A percentile compares a stretch with the other conserved stretches of the same genome.
phyloP scores from a whole-genome alignment of 352 stramenopile species.

The Phytophthora colocasiae region DNA sequence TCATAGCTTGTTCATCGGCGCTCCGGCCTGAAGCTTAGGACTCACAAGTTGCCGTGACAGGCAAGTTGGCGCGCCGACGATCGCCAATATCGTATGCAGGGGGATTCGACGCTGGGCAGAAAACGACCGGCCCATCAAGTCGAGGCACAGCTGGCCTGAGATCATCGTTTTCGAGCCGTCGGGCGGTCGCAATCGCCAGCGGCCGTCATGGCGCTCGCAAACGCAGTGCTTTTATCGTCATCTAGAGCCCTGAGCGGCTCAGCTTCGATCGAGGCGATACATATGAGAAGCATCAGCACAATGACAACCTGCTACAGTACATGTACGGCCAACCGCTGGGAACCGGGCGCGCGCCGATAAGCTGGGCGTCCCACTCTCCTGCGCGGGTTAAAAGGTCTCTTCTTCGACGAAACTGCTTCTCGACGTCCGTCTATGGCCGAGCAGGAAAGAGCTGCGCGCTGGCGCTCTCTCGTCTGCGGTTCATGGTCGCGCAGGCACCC shows the following conservation, averaged over 20 bases:
- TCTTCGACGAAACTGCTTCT: slow-evolving; percentile 51
- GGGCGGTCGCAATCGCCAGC: not conserved
- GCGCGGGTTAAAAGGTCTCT: slow-evolving; percentile 27
- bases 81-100: slow-evolving; percentile 15
- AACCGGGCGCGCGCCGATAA: slow-evolving; percentile 7
- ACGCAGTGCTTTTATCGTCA: not conserved
- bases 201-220: not conserved
- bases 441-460: slow-evolving; percentile 19
- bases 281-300: not conserved
- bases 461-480: slow-evolving; percentile 18
- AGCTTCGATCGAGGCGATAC: not conserved
- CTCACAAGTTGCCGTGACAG: not conserved
- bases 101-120: slow-evolving; percentile 18
- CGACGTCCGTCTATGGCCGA: slow-evolving; percentile 17
- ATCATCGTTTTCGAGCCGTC: slow-evolving; percentile 20
- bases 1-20: too few species aligned
- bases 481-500: slow-evolving; percentile 8
- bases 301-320: too few species aligned
- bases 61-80: not conserved
- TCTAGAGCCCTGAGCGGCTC: slow-evolving; percentile 8
- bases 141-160: not conserved
- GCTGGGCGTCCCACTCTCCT: slow-evolving; percentile 28
- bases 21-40: not conserved
- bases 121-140: slow-evolving; percentile 24
- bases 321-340: not conserved